phyloP scores from a whole-genome alignment of 2,329 filamentous ascomycete genomes.

The Biscogniauxia sp. region DNA sequence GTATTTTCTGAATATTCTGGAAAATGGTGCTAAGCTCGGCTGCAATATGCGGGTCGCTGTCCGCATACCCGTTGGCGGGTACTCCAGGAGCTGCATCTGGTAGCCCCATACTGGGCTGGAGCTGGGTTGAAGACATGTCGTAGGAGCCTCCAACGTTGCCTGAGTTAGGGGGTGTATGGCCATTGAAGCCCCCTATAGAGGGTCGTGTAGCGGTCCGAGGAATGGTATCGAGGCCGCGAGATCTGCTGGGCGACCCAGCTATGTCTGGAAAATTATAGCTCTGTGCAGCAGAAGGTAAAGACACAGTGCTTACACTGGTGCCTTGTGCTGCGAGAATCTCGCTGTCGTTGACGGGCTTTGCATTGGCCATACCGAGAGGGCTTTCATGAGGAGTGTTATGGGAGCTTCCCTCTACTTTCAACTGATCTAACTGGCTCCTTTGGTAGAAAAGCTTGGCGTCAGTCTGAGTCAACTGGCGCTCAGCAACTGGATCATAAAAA shows the following conservation, averaged over 20 bases:
- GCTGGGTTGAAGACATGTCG: constrained; percentile 11
- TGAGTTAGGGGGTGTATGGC: constrained; percentile 12
- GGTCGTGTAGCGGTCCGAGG: constrained; percentile 34
- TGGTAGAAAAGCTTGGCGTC: constrained; percentile 98
- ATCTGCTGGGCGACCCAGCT: constrained; percentile 19
- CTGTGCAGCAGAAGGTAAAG: constrained; percentile 27
- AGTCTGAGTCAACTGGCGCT: constrained; percentile 90
- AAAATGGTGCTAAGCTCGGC: constrained; percentile 84
- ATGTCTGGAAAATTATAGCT: constrained; percentile 33
- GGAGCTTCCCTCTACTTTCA: constrained; percentile 35
- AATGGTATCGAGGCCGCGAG: constrained; percentile 21
- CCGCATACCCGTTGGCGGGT: constrained; percentile 63
- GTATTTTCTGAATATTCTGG: constrained; percentile 82
- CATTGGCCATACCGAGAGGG: constrained; percentile 30
- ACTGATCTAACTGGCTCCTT: constrained; percentile 67
- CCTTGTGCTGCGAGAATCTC: constrained; percentile 22
- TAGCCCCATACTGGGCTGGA: constrained; percentile 39
- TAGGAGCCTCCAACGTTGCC: constrained; percentile 11
- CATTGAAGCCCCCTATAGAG: constrained; percentile 23
- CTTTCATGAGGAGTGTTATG: constrained; percentile 47
- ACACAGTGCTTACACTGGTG: constrained; percentile 27
- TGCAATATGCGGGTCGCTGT: constrained; percentile 76
- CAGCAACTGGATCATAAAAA: constrained; percentile 89
- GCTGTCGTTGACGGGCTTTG: constrained; percentile 11
- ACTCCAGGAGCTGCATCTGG: constrained; percentile 60